These are phyloP conservation scores for Beauveria asiatica DNA, from an alignment of 2,329 filamentous ascomycete species.

Conservation along the genomic window DNA sequence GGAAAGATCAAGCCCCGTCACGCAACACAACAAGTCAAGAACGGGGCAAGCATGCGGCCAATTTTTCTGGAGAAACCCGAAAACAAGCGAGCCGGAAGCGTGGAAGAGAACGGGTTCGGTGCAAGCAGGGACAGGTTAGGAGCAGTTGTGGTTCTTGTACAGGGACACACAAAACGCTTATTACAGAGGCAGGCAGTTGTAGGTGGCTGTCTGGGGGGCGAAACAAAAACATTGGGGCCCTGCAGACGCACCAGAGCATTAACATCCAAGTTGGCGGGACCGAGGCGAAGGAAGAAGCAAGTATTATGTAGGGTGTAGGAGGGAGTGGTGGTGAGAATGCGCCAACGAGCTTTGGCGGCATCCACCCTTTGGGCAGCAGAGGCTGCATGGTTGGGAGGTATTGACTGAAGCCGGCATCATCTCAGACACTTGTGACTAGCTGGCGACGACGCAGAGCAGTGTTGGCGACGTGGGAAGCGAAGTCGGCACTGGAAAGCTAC, in stretches of 20 bases:
- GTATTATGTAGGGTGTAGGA: background rate
- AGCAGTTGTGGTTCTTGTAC: background rate
- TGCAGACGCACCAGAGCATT: constrained; percentile 15
- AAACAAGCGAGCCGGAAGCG: constrained; percentile 15
- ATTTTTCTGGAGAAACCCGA: constrained; percentile 26
- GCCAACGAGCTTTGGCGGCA: background rate
- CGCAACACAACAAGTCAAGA: constrained; percentile 28
- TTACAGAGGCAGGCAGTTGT: background rate
- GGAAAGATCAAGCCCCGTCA: constrained; percentile 23
- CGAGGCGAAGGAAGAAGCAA: constrained; percentile 12
- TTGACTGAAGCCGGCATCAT: constrained; percentile 21
- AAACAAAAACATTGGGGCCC: constrained; percentile 18
- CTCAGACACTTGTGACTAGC: constrained; percentile 18
- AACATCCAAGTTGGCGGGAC: constrained; percentile 27
- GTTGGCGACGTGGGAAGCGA: background rate
- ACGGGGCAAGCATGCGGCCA: constrained; percentile 21
- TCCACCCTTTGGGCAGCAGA: background rate
- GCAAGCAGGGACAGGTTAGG: constrained; percentile 3
- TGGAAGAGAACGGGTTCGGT: background rate
- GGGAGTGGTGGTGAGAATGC: background rate
- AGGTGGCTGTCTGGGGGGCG: constrained; percentile 1
- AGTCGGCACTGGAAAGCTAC: background rate
- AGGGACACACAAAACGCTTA: background rate
- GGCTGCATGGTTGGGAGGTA: constrained; percentile 21
- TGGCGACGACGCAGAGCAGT: background rate